Conservation (phyloP, 192 early-diverging fungal species). For the Funneliformis geosporum region DNA sequence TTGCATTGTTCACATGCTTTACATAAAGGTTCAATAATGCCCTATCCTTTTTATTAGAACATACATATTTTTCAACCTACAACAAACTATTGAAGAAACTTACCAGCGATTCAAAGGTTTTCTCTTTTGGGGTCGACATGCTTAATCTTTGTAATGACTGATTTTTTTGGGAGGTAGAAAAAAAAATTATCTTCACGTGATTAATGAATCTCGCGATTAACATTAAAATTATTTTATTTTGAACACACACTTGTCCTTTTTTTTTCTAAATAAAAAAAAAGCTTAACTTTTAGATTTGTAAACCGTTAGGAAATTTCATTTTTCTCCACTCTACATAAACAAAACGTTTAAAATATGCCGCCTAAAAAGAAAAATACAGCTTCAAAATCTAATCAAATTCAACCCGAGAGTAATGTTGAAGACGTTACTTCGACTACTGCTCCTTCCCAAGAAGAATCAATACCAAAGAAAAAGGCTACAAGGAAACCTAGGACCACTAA, state of each 20-base stretch:
- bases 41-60: constrained; percentile 42
- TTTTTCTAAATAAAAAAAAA: not conserved
- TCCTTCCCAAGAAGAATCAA: not conserved
- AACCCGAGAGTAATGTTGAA: not conserved
- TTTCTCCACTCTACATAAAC: not conserved
- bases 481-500: not conserved
- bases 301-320: not conserved
- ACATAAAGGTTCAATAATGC: constrained; percentile 85
- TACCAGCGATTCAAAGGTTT: not conserved
- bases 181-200: not conserved
- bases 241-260: not conserved
- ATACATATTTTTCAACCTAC: not conserved
- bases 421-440: not conserved
- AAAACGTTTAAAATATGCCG: not conserved
- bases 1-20: constrained; percentile 87
- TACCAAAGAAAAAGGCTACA: not conserved
- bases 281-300: not conserved
- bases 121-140: not conserved
- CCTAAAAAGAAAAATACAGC: not conserved
- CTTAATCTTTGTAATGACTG: not conserved
- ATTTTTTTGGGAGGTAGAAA: no score
- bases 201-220: not conserved
- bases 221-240: no score
- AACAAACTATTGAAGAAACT: not conserved
- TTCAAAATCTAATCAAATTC: not conserved